Percentiles rank a stretch among this genome's conserved stretches.
Evolutionary conservation across 1,284 basidiomycete genomes (phyloP).

Genomic region (Puccinia horiana): DNA sequence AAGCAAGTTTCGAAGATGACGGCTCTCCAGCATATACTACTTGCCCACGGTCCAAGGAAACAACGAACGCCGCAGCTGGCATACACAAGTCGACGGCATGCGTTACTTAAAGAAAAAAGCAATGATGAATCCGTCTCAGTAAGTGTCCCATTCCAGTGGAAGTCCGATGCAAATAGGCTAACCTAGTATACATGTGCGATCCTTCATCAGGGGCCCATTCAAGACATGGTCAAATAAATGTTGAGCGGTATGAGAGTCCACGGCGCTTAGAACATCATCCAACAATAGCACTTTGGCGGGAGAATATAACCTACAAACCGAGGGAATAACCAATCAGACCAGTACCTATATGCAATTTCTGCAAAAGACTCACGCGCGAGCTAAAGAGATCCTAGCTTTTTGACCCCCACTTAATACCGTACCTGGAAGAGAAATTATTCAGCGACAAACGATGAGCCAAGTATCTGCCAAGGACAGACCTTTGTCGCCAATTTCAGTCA

Average conservation of each 20-base stretch:
- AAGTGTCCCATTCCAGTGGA: background rate
- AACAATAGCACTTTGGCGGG: slow-evolving; percentile 59
- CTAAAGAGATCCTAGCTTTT: slow-evolving; percentile 61
- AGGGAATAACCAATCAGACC: background rate
- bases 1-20: background rate
- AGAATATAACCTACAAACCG: slow-evolving; percentile 60
- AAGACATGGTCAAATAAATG: slow-evolving; percentile 51
- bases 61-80: slow-evolving; percentile 60
- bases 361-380: slow-evolving; percentile 48
- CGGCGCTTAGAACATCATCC: slow-evolving; percentile 61
- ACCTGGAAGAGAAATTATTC: slow-evolving; percentile 60
- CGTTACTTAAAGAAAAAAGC: slow-evolving; percentile 64
- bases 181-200: slow-evolving; percentile 71
- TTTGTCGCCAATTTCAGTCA: slow-evolving; percentile 72
- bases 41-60: slow-evolving; percentile 58
- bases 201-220: slow-evolving; percentile 63
- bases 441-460: background rate
- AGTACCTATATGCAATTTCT: too few species aligned
- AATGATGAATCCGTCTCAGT: background rate
- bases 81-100: slow-evolving; percentile 72
- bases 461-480: slow-evolving; percentile 49
- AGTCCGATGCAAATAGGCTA: background rate
- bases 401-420: slow-evolving; percentile 71
- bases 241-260: slow-evolving; percentile 60
- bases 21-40: slow-evolving; percentile 57